A percentile compares a stretch with the other conserved stretches of the same genome.
phyloP scores from a whole-genome alignment of 108 stramenopile genomes.

The Phaeodactylum tricornutum region DNA sequence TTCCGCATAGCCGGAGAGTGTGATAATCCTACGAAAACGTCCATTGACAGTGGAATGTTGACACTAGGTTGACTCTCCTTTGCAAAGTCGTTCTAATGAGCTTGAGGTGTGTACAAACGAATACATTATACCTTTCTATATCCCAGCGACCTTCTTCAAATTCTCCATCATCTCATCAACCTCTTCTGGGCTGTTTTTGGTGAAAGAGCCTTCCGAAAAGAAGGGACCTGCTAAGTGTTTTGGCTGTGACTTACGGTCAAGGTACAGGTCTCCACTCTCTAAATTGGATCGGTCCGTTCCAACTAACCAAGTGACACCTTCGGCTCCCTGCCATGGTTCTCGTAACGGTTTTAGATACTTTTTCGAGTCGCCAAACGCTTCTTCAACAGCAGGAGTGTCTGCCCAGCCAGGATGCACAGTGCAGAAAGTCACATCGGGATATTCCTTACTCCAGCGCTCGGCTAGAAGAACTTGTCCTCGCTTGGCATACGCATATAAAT shows the following conservation, averaged over 20 bases:
- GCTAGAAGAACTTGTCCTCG: slow-evolving; percentile 86
- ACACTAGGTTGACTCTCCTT: too few relatives aligned
- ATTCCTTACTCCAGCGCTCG: slow-evolving; percentile 47
- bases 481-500: slow-evolving; percentile 88
- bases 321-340: slow-evolving; percentile 83
- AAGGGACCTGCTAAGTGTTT: slow-evolving; percentile 84
- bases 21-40: too few relatives aligned
- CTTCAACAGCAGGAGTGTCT: slow-evolving; percentile 70
- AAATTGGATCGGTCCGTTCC: slow-evolving; percentile 35
- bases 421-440: slow-evolving; percentile 43
- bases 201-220: slow-evolving; percentile 69
- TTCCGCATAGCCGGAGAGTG: too few relatives aligned
- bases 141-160: slow-evolving; percentile 37
- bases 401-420: slow-evolving; percentile 80
- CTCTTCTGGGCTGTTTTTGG: slow-evolving; percentile 69
- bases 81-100: not conserved
- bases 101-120: too few relatives aligned
- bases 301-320: slow-evolving; percentile 84
- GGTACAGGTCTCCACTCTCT: slow-evolving; percentile 74
- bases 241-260: slow-evolving; percentile 64
- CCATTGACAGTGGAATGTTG: too few relatives aligned
- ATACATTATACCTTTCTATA: slow-evolving; percentile 9
- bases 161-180: slow-evolving; percentile 73
- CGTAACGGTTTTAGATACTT: slow-evolving; percentile 83
- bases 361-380: slow-evolving; percentile 67